Percentiles rank a stretch among this genome's conserved stretches.
phyloP scores from a whole-genome alignment of 2,329 filamentous ascomycete genomes.

The Graphilbum ipis-grandicollis region DNA sequence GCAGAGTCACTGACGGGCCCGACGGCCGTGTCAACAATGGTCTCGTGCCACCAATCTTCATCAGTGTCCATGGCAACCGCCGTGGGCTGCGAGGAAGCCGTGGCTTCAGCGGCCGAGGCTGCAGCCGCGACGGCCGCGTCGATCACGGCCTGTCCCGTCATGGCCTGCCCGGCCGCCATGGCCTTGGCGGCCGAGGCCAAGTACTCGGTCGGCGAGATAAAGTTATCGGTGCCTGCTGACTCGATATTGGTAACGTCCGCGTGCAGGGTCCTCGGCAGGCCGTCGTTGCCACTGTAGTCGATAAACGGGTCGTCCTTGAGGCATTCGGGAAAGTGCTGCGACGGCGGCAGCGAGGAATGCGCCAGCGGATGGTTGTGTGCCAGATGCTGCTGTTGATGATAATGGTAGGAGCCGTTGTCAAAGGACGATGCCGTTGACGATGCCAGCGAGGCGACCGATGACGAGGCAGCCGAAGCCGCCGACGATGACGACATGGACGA shows the following conservation, averaged over 20 bases:
- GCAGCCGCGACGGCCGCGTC: constrained; percentile 4
- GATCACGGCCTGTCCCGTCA: constrained; percentile 3
- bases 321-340: constrained; percentile 8
- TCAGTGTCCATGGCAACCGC: constrained; percentile 5
- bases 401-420: neutral
- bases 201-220: neutral
- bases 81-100: neutral
- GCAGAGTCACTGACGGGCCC: neutral
- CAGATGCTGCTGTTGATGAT: neutral
- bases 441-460: neutral
- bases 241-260: too few species aligned
- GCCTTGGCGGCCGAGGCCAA: neutral
- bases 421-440: neutral
- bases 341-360: constrained; percentile 6
- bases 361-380: constrained; percentile 1
- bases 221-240: too few species aligned
- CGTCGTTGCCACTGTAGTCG: constrained; percentile 5
- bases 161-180: neutral
- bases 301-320: constrained; percentile 15
- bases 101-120: neutral
- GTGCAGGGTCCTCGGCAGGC: too few species aligned
- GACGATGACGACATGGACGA: neutral
- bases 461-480: neutral
- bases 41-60: constrained; percentile 9
- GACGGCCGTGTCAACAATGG: constrained; percentile 5